A percentile compares a stretch with the other conserved stretches of the same genome.
Conservation (phyloP, 2,329 filamentous ascomycete species). For the Colletotrichum phormii region DNA sequence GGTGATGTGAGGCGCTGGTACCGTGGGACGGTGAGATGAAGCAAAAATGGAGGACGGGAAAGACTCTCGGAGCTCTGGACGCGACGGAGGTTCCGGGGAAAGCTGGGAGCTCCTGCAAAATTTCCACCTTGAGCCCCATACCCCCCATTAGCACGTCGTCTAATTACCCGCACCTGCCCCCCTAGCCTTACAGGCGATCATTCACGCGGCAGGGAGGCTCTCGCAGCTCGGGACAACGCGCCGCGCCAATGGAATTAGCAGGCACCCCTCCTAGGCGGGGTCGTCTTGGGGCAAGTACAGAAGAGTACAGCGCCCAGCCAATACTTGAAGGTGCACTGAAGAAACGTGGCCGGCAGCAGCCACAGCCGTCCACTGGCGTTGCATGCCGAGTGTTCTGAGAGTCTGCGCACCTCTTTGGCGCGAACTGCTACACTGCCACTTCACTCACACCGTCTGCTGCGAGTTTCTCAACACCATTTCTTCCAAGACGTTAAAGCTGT, state of each 20-base stretch:
- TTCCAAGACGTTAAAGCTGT: constrained; percentile 11
- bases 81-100: constrained; percentile 28
- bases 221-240: constrained; percentile 11
- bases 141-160: constrained; percentile 25
- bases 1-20: constrained; percentile 16
- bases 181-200: constrained; percentile 21
- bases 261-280: constrained; percentile 5
- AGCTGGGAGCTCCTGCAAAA: constrained; percentile 35
- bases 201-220: constrained; percentile 25
- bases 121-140: constrained; percentile 30
- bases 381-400: background rate
- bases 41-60: background rate
- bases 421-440: background rate
- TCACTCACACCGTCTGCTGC: constrained; percentile 25
- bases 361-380: constrained; percentile 14
- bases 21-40: constrained; percentile 10
- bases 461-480: constrained; percentile 14
- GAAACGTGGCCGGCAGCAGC: constrained; percentile 24
- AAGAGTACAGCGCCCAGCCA: background rate
- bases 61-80: constrained; percentile 9
- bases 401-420: background rate
- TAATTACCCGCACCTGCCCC: constrained; percentile 11
- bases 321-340: constrained; percentile 16
- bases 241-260: constrained; percentile 27
- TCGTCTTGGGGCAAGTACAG: background rate